A percentile compares a stretch with the other conserved stretches of the same genome.
Conservation (phyloP, 2,329 filamentous ascomycete genomes). For the Cladosporium colombiae region DNA sequence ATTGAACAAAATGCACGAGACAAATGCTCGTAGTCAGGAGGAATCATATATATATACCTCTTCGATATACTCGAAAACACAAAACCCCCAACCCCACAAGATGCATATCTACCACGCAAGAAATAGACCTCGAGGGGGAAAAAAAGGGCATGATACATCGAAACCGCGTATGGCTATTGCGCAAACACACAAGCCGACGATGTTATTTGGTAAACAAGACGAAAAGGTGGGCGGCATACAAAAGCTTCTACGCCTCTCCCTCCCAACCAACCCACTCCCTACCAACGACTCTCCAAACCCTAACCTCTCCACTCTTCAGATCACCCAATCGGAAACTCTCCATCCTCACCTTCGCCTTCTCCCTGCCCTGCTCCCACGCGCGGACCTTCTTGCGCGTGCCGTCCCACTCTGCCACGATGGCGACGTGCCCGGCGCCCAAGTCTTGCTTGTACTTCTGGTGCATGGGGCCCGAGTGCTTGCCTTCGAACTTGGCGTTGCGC, state of each 20-base stretch:
- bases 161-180: neutral
- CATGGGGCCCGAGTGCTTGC: constrained; percentile 84
- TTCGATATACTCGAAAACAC: neutral
- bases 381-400: constrained; percentile 97
- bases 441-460: constrained; percentile 90
- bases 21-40: neutral
- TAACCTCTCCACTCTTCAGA: constrained; percentile 87
- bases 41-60: neutral
- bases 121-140: neutral
- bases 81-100: neutral
- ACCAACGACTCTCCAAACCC: constrained; percentile 95
- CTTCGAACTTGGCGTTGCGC: constrained; percentile 91
- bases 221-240: too few species aligned
- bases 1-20: too few species aligned
- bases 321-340: constrained; percentile 93
- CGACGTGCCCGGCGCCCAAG: constrained; percentile 75
- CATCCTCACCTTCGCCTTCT: constrained; percentile 70
- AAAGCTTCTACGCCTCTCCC: constrained; percentile 1
- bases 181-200: neutral
- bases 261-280: constrained; percentile 92
- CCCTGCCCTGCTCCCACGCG: constrained; percentile 91
- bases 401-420: constrained; percentile 92
- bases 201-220: too few species aligned
- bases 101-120: constrained; percentile 1
- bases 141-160: neutral